phyloP scores from a whole-genome alignment of 2,329 filamentous ascomycete genomes.

The Taxawa tesnikishii region DNA sequence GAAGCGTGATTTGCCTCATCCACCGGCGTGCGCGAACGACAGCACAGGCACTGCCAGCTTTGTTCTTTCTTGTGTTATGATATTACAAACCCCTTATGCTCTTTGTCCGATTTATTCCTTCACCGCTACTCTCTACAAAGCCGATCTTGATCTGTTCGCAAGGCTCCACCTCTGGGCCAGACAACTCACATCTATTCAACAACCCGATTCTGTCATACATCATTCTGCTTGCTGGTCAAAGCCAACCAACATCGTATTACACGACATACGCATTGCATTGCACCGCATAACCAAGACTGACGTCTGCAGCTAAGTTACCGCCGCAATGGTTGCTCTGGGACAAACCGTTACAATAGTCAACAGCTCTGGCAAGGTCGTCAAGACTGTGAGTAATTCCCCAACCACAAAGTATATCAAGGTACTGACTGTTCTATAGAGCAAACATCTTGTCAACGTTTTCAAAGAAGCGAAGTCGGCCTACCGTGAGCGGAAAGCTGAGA shows the following conservation, averaged over 20 bases:
- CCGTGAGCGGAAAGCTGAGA: slow-evolving; percentile 71
- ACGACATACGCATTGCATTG: background rate
- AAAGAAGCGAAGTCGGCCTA: slow-evolving; percentile 86
- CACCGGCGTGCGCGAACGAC: too few relatives aligned
- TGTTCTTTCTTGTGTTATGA: too few relatives aligned
- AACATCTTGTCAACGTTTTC: slow-evolving; percentile 80
- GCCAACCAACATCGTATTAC: too few relatives aligned
- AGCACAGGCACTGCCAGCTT: too few relatives aligned
- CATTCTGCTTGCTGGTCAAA: slow-evolving; percentile 1
- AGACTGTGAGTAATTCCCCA: slow-evolving; percentile 50
- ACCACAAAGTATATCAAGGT: slow-evolving; percentile 5
- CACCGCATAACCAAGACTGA: background rate
- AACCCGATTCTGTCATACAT: too few relatives aligned
- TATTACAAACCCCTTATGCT: too few relatives aligned
- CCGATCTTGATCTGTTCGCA: too few relatives aligned
- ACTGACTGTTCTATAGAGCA: slow-evolving; percentile 47
- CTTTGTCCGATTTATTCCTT: too few relatives aligned
- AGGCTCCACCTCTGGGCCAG: too few relatives aligned
- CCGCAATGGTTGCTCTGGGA: slow-evolving; percentile 25
- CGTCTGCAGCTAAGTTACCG: background rate
- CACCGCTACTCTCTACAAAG: too few relatives aligned
- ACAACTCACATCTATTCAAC: too few relatives aligned
- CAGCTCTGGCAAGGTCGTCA: slow-evolving; percentile 81
- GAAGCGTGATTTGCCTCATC: too few relatives aligned
- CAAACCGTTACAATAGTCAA: slow-evolving; percentile 86